Evolutionary conservation across 139 green algal genomes (phyloP), one percentile per base, ranked within the genome.

Genomic region (Limnomonas spitsbergensis): DNA sequence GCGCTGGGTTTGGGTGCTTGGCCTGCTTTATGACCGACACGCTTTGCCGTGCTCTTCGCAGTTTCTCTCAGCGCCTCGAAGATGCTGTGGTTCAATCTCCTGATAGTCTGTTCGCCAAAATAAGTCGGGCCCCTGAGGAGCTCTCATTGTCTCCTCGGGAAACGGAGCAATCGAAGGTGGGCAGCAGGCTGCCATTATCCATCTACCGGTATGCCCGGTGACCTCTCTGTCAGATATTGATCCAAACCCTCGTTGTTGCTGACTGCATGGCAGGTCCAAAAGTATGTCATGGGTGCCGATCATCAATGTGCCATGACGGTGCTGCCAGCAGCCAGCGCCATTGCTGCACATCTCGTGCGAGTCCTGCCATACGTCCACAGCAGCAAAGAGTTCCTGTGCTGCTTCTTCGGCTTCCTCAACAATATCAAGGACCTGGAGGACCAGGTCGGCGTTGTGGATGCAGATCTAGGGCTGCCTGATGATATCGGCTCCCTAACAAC

Each of bases 401-500:
- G 82, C 29, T 85, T 88, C 36, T 83, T 75, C 38, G 82, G 89
- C 3, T 84, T 87, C 53, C 74, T 91, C 1, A 83, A 42, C 38
- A 94, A 94, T 66, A 72, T 91, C 14, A 79, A 85, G 1, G 89
- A 93, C 36, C 80, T 93, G 36, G 66, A 71, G 4, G 83, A 86
- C 4, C 53, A 69, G 32, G 34, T 47, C 36, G 53, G 31, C 29
- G n/a, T 29, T 6, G 69, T 47, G 29, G 38, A 42, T 6, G 3
- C 1, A 36, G 69, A 53, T 1, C 26, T 73, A 37, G 24, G 39
- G 0, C 32, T 26, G 32, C 40, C 38, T 31, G 42, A 42, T 0
- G 84, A 84, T 56, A 32, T 77, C 7, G 83, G 81, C 1, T 53
- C 75, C 4, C 31, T 79, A 31, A 86, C 85, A 2, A 86, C 88